Percentiles rank a stretch among this genome's conserved stretches.
These are phyloP conservation scores for Phialophora chinensis DNA, from an alignment of 2,329 filamentous ascomycete genomes.

Conservation along the genomic window DNA sequence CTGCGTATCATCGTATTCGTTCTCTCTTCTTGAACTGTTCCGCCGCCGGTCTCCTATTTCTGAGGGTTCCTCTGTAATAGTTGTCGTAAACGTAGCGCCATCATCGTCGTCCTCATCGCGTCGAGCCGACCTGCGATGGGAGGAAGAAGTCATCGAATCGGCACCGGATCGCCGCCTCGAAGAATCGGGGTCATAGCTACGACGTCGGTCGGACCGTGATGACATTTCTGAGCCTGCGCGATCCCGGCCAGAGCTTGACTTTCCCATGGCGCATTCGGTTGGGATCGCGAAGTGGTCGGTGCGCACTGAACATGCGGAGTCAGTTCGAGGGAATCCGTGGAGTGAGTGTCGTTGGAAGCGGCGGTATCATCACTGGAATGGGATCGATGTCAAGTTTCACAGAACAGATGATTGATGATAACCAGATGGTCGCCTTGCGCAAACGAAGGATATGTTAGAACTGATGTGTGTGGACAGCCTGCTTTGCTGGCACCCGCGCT, in stretches of 20 bases:
- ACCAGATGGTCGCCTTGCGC: slow-evolving; percentile 5
- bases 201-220: slow-evolving; percentile 32
- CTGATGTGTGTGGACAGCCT: slow-evolving; percentile 9
- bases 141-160: slow-evolving; percentile 31
- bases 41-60: slow-evolving; percentile 22
- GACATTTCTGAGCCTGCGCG: slow-evolving; percentile 34
- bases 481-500: slow-evolving; percentile 27
- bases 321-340: slow-evolving; percentile 8
- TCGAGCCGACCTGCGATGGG: slow-evolving; percentile 31
- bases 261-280: slow-evolving; percentile 31
- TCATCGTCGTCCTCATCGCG: slow-evolving; percentile 21
- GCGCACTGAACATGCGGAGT: slow-evolving; percentile 23
- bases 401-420: slow-evolving; percentile 7
- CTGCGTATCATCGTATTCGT: slow-evolving; percentile 11
- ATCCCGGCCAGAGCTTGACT: slow-evolving; percentile 37
- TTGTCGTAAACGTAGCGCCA: slow-evolving; percentile 13
- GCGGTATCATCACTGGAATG: slow-evolving; percentile 21
- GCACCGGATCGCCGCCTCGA: slow-evolving; percentile 20
- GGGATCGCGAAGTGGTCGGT: slow-evolving; percentile 24
- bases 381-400: not conserved
- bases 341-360: not conserved
- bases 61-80: slow-evolving; percentile 27
- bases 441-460: not conserved
- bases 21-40: slow-evolving; percentile 12
- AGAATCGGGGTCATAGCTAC: slow-evolving; percentile 27